A percentile compares a stretch with the other conserved stretches of the same genome.
These are phyloP conservation scores for Avena atlantica DNA, from an alignment of 176 grass and related monocot species.

Conservation along the genomic window DNA sequence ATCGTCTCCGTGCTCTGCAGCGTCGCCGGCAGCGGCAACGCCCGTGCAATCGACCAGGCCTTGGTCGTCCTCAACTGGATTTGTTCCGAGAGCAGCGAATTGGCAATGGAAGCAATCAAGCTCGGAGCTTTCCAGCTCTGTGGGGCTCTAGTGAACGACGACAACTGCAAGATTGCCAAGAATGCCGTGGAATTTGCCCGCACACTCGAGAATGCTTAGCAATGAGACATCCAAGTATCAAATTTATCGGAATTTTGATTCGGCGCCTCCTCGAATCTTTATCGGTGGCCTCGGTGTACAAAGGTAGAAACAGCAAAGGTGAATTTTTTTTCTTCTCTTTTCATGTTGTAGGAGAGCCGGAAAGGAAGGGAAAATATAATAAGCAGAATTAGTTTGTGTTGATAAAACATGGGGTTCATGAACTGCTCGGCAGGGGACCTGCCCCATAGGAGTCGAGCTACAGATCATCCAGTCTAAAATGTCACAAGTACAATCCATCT, in stretches of 20 bases:
- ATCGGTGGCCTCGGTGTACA: conserved; percentile 53
- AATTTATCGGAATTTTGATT: conserved; percentile 60
- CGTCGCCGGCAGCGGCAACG: conserved; percentile 54
- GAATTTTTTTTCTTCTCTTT: conserved; percentile 45
- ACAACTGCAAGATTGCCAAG: conserved; percentile 84
- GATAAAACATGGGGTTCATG: conserved; percentile 52
- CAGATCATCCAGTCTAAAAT: conserved; percentile 43
- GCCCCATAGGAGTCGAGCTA: conserved; percentile 12
- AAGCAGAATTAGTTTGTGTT: conserved; percentile 59
- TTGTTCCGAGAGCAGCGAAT: conserved; percentile 60
- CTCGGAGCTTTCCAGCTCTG: conserved; percentile 72
- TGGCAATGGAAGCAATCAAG: conserved; percentile 67
- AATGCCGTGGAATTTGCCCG: conserved; percentile 73
- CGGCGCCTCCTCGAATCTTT: conserved; percentile 39
- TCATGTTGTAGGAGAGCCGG: conserved; percentile 45
- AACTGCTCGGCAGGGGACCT: neutral
- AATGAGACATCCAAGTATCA: conserved; percentile 36
- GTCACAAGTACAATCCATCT: conserved; percentile 26
- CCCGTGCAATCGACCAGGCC: conserved; percentile 77
- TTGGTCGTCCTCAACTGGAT: conserved; percentile 75
- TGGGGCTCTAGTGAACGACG: conserved; percentile 57
- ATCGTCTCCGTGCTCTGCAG: conserved; percentile 58
- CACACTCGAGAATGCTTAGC: conserved; percentile 64
- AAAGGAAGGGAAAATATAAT: conserved; percentile 39
- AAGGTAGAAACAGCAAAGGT: conserved; percentile 65